These are phyloP conservation scores for Wickerhamiella australiensis DNA, from an alignment of 805 yeast genomes.

Conservation along the genomic window DNA sequence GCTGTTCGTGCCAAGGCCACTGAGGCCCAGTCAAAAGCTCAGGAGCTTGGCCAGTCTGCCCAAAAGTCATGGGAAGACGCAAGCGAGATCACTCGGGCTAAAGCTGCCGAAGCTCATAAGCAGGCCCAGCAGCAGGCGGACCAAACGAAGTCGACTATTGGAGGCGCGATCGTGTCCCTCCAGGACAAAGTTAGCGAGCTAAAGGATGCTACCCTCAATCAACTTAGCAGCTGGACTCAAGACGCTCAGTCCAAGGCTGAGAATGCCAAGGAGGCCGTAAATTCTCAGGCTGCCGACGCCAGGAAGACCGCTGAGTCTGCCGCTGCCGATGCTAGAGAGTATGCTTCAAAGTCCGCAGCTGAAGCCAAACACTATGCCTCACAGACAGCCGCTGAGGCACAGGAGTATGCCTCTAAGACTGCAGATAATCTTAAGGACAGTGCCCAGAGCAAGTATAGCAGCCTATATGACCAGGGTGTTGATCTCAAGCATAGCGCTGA, in stretches of 20 bases:
- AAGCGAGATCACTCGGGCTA: neutral
- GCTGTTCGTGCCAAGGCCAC: neutral
- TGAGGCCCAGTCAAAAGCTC: neutral
- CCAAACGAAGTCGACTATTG: neutral
- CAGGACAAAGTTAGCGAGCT: neutral
- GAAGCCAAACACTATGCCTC: too few relatives aligned
- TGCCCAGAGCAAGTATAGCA: neutral
- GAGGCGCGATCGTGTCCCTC: neutral
- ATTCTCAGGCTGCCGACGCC: neutral
- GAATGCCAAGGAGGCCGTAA: neutral
- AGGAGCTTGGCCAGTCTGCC: neutral
- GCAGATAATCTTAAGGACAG: neutral
- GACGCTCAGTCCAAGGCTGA: neutral
- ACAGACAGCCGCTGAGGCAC: neutral
- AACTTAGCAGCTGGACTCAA: neutral
- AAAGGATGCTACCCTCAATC: neutral
- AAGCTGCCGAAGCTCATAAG: neutral
- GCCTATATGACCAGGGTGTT: neutral
- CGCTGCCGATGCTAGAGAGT: neutral
- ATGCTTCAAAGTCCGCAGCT: too few relatives aligned
- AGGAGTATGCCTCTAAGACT: neutral
- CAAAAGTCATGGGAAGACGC: neutral
- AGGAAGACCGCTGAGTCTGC: neutral
- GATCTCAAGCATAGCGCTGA: neutral
- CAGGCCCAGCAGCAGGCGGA: neutral